Base-by-base conservation (phyloP, 345 rosid species). In the Eucalyptus marginata region DNA sequence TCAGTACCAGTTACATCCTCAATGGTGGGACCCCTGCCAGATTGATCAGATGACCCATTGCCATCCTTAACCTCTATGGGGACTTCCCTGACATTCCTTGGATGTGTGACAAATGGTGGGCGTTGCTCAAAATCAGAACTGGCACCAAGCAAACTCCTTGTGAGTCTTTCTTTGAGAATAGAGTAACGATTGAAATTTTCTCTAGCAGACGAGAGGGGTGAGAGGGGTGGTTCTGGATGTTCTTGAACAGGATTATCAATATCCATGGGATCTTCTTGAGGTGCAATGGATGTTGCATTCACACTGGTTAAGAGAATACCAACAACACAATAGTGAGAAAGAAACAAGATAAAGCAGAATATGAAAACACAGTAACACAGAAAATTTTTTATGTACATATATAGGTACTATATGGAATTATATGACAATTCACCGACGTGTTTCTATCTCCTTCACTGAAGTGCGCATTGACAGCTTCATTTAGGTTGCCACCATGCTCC, bases 401-500 rank as follows among this genome's bases (percentile, higher is more conserved):
- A 68, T 33, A 5, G 44, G 24, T 68, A 68, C 80, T 33, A 17
- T 33, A 68, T 50, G 44, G 46, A 33, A 49, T 52, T n/a, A 86
- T 54, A 36, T 31, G 54, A 86, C n/a, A 49, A 40, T 58, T 58
- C 56, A 89, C 95, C 83, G 56, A 96, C 96, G 15, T 91, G 92
- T 89, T 95, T 90, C 95, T 89, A 91, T 97, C 99, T 93, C 99
- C 98, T 89, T 95, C 98, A 22, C 89, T 91, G 93, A 97, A 98
- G 94, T 95, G 95, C 47, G 98, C 95, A 95, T 98, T 96, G 88
- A 98, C 95, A 86, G 99, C 99, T 89, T 95, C 96, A 94, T 98
- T 97, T 88, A 97, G 97, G 94, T 97, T 98, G 88, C 98, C 99
- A 31, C 91, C 92, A 90, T 98, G 96, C 90, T 96, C 99, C 99